phyloP scores from a whole-genome alignment of 768 basidiomycete genomes.

The Russula foetens region DNA sequence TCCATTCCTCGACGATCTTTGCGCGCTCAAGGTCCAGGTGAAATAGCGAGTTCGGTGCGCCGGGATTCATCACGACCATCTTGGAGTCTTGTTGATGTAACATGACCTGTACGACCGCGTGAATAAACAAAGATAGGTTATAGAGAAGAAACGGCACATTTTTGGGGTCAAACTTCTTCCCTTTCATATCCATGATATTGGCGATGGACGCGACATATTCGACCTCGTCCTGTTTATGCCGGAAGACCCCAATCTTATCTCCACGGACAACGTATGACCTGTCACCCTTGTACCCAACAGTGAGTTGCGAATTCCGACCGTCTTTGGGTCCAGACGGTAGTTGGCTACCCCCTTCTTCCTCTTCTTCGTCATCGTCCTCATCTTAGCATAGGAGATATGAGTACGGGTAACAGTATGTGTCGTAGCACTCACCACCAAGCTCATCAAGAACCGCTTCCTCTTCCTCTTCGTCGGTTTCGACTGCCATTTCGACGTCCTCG shows the following conservation, averaged over 20 bases:
- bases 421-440: conserved; percentile 45
- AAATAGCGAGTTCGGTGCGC: conserved; percentile 73
- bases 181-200: conserved; percentile 70
- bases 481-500: conserved; percentile 83
- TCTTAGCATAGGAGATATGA: neutral
- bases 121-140: neutral
- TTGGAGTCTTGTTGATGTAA: conserved; percentile 92
- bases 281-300: conserved; percentile 93
- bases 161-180: conserved; percentile 76
- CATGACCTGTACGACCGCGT: conserved; percentile 60
- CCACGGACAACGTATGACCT: conserved; percentile 91
- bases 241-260: conserved; percentile 87
- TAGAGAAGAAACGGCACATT: conserved; percentile 46
- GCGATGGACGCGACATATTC: conserved; percentile 85
- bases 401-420: neutral
- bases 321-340: conserved; percentile 32
- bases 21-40: conserved; percentile 90
- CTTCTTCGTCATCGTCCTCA: conserved; percentile 14
- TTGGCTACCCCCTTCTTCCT: conserved; percentile 23
- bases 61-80: conserved; percentile 87
- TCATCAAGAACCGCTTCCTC: conserved; percentile 70
- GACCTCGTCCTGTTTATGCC: conserved; percentile 60
- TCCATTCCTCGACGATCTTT: conserved; percentile 98
- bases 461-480: conserved; percentile 62
- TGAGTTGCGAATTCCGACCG: conserved; percentile 79